Percentiles rank a stretch among this genome's conserved stretches.
phyloP scores from a whole-genome alignment of 441 rosid species.

The Pelargonium australe region DNA sequence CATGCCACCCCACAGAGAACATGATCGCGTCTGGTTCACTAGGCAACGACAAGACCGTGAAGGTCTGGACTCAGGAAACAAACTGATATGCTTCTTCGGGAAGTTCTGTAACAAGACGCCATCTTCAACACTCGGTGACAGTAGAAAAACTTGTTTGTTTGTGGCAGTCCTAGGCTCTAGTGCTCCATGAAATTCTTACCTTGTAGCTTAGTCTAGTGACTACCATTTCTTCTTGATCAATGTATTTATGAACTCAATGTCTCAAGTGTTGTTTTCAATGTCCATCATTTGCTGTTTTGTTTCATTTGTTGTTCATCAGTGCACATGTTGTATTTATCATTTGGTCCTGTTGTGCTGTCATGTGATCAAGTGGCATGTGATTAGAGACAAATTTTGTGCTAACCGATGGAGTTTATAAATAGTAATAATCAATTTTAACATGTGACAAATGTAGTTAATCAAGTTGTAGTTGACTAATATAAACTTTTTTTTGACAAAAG shows the following conservation, averaged over 20 bases:
- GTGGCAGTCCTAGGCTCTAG: not conserved
- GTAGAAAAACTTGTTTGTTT: not conserved
- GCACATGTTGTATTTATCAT: too few species aligned
- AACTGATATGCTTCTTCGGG: constrained; percentile 26
- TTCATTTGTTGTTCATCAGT: too few species aligned
- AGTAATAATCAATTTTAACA: too few species aligned
- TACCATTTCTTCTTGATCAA: not conserved
- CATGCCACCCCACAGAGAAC: constrained; percentile 77
- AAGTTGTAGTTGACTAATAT: too few species aligned
- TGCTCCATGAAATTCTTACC: constrained; percentile 6
- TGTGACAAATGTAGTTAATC: too few species aligned
- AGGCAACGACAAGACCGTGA: constrained; percentile 61
- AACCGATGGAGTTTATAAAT: too few species aligned
- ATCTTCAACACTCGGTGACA: not conserved
- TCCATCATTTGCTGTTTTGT: not conserved
- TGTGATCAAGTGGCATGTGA: too few species aligned
- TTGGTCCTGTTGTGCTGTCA: too few species aligned
- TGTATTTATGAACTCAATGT: constrained; percentile 7
- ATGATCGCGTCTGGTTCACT: constrained; percentile 87
- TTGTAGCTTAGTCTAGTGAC: constrained; percentile 8
- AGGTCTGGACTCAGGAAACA: constrained; percentile 76
- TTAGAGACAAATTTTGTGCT: too few species aligned
- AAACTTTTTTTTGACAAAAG: too few species aligned
- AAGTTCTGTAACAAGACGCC: not conserved
- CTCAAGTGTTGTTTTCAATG: constrained; percentile 10